Evolutionary conservation across 2,329 filamentous ascomycete species (phyloP).

Genomic region (Catunica adiposa): DNA sequence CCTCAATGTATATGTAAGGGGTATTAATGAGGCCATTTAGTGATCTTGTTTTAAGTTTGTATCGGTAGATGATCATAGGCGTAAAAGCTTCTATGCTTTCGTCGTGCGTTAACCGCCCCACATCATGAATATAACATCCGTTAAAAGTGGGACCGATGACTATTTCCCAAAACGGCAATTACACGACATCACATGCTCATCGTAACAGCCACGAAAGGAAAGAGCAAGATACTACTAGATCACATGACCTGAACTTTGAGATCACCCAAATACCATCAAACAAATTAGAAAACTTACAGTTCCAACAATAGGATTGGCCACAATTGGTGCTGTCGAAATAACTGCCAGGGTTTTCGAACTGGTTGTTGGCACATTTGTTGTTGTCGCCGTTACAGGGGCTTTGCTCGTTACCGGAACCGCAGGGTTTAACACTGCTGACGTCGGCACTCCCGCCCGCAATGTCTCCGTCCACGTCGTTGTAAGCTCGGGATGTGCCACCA

Average conservation of each 20-base stretch:
- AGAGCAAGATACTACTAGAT: neutral
- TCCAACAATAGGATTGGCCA: constrained; percentile 3
- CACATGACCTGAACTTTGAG: neutral
- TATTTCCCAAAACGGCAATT: too few relatives aligned
- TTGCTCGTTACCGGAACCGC: neutral
- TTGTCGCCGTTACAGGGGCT: neutral
- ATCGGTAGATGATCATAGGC: too few relatives aligned
- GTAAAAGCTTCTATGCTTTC: too few relatives aligned
- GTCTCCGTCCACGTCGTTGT: neutral
- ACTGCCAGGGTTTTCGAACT: neutral
- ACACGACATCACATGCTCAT: neutral
- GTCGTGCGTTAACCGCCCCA: too few relatives aligned
- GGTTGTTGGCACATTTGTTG: too few relatives aligned
- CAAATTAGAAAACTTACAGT: constrained; percentile 12
- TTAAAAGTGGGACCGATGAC: too few relatives aligned
- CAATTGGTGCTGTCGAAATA: neutral
- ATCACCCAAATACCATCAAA: too few relatives aligned
- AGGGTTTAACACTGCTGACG: neutral
- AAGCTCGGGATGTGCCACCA: neutral
- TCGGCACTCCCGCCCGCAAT: neutral
- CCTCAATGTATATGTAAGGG: too few relatives aligned
- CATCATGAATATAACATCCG: too few relatives aligned
- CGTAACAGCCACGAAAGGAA: neutral
- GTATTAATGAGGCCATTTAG: too few relatives aligned
- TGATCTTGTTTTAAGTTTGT: too few relatives aligned